Conservation (phyloP, 2,329 filamentous ascomycete species). For the Nothopassalora personata region DNA sequence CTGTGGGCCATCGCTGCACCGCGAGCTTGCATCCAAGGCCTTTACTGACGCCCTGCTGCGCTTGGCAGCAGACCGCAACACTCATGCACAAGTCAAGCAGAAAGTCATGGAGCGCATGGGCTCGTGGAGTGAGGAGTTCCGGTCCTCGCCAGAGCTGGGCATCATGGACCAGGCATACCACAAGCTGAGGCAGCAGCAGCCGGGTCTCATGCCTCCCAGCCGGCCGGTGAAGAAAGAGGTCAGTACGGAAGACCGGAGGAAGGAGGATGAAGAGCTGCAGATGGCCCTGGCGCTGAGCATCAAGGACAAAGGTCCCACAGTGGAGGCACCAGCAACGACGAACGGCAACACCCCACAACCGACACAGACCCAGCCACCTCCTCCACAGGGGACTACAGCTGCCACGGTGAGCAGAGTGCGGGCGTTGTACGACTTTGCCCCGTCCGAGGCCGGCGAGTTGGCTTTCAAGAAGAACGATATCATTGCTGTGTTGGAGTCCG, state of each 20-base stretch:
- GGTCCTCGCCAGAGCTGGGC: conserved; percentile 79
- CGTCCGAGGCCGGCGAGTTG: conserved; percentile 87
- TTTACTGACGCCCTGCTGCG: conserved; percentile 92
- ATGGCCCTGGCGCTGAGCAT: conserved; percentile 91
- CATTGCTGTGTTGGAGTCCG: conserved; percentile 93
- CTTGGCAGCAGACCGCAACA: conserved; percentile 87
- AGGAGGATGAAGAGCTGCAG: conserved; percentile 95
- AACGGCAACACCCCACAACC: conserved; percentile 31
- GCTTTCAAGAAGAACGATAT: conserved; percentile 96
- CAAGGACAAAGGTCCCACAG: conserved; percentile 64
- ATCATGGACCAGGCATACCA: conserved; percentile 96
- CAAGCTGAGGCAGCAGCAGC: conserved; percentile 71
- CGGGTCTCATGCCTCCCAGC: conserved; percentile 76
- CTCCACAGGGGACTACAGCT: conserved; percentile 73
- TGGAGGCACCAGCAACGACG: conserved; percentile 24
- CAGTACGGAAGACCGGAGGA: conserved; percentile 81
- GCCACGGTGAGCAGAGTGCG: conserved; percentile 93
- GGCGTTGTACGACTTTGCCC: conserved; percentile 89
- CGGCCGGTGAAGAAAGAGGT: conserved; percentile 91
- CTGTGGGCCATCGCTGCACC: conserved; percentile 79
- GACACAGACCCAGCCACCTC: conserved; percentile 36
- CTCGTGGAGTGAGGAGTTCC: conserved; percentile 94
- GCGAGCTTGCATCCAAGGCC: conserved; percentile 81
- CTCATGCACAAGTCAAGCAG: conserved; percentile 90
- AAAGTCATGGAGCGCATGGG: conserved; percentile 97